Conservation (phyloP, 176 grass and related monocot species). For the Typha latifolia region DNA sequence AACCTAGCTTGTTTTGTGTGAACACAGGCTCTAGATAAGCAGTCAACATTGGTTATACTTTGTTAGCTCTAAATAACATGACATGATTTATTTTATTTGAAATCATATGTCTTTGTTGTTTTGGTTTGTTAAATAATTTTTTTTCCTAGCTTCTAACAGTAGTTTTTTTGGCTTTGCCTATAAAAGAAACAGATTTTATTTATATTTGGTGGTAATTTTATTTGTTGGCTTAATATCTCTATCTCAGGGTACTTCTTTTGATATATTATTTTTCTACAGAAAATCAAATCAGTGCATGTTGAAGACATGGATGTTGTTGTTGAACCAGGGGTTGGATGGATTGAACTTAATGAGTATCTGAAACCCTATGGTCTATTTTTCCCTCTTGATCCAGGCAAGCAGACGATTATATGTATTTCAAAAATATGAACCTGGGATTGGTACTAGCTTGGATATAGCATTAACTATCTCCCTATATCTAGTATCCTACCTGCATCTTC, state of each 20-base stretch:
- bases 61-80: too few species aligned
- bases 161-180: neutral
- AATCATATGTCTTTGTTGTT: too few species aligned
- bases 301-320: constrained; percentile 97
- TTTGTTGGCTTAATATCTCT: constrained; percentile 7
- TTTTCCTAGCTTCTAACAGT: neutral
- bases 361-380: constrained; percentile 93
- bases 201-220: constrained; percentile 1
- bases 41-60: neutral
- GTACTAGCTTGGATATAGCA: too few species aligned
- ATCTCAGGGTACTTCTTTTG: neutral
- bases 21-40: neutral
- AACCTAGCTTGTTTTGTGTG: neutral
- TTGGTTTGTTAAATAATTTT: neutral
- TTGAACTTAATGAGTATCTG: constrained; percentile 88
- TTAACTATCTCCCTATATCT: too few species aligned
- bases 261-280: constrained; percentile 25
- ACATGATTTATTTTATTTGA: too few species aligned
- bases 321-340: constrained; percentile 97
- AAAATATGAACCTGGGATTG: too few species aligned
- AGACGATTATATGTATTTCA: neutral
- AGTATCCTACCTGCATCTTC: too few species aligned
- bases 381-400: constrained; percentile 88
- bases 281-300: constrained; percentile 79
- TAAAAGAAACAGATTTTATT: constrained; percentile 12